Conservation (phyloP, 805 yeast genomes). For the Yamadazyma takamatsuzukensis region DNA sequence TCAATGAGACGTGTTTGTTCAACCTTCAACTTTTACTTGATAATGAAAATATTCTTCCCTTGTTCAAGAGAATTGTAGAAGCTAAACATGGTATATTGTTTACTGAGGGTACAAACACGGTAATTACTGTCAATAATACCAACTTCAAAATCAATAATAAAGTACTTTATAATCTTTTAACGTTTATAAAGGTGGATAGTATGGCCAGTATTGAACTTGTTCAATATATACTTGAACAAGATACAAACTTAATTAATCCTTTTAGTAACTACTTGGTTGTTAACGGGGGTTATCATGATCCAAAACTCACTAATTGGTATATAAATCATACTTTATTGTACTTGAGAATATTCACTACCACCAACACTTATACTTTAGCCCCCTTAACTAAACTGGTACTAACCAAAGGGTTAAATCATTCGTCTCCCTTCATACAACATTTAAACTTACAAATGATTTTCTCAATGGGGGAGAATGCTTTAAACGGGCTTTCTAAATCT, state of each 20-base stretch:
- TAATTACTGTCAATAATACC: slow-evolving; percentile 40
- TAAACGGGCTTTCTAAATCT: no score
- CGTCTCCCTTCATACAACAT: slow-evolving; percentile 55
- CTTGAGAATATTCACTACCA: slow-evolving; percentile 54
- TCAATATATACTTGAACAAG: slow-evolving; percentile 43
- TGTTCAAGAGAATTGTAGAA: slow-evolving; percentile 37
- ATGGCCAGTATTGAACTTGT: slow-evolving; percentile 56
- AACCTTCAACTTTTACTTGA: slow-evolving; percentile 41
- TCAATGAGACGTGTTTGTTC: slow-evolving; percentile 71
- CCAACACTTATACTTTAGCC: slow-evolving; percentile 57
- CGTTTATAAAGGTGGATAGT: slow-evolving; percentile 73
- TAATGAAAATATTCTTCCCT: slow-evolving; percentile 20
- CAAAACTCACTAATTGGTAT: slow-evolving; percentile 79
- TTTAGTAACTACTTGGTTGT: slow-evolving; percentile 54
- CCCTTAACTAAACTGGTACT: slow-evolving; percentile 58
- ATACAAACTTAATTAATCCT: slow-evolving; percentile 73
- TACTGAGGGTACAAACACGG: slow-evolving; percentile 24
- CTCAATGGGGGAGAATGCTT: slow-evolving; percentile 53
- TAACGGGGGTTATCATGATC: slow-evolving; percentile 66
- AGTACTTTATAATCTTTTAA: slow-evolving; percentile 57
- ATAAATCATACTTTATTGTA: slow-evolving; percentile 65
- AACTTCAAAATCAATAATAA: slow-evolving; percentile 64
- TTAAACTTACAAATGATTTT: slow-evolving; percentile 58
- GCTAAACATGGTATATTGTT: slow-evolving; percentile 51
- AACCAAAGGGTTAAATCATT: slow-evolving; percentile 47